Base-by-base conservation (phyloP, 768 basidiomycete genomes). In the Crucibulum laeve region DNA sequence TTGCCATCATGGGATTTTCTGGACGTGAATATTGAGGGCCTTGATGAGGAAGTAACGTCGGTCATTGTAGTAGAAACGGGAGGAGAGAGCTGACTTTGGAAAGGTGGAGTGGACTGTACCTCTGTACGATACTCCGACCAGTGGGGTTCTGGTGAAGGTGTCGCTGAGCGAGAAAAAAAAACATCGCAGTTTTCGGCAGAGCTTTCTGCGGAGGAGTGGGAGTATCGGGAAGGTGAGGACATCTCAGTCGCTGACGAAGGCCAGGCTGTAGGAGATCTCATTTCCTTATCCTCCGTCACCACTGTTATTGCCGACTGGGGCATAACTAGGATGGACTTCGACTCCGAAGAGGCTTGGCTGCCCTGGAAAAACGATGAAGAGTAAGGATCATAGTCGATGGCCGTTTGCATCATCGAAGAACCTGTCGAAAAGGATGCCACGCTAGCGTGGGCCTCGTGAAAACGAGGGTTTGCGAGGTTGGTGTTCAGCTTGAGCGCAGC, bases 361-460 rank as follows among this genome's bases (percentile, higher is more conserved):
- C 67, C 65, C 42, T 79, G 61, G 52, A 74, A 80, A 50, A 76
- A 80, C 43, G 76, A 74, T 1, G 79, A 79, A 14, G 76, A 72
- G 52, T 77, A 80, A 10, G 74, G 70, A 42, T 76, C 80, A 43
- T 76, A 74, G 60, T 87, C 85, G 38, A 85, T 77, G 28, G 85
- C 85, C 15, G 85, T 87, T 46, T 83, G 84, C 84, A 87, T 85
- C 50, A 72, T 69, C 21, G 83, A 83, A 24, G 82, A 80, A 14
- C 69, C 65, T 26, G 76, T 72, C 11, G 76, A 76, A 46, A 53
- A 68, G 33, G 69, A 73, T 15, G 64, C 64, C 55, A 70, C 64
- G 51, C 65, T 69, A 45, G 64, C 62, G 50, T 65, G 63, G 48
- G 63, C 66, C 50, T 76, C 69, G 57, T 76, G 77, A 49, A 70